Base-by-base conservation (phyloP, 1,139 yeast species). In the Geotrichum fermentans region DNA sequence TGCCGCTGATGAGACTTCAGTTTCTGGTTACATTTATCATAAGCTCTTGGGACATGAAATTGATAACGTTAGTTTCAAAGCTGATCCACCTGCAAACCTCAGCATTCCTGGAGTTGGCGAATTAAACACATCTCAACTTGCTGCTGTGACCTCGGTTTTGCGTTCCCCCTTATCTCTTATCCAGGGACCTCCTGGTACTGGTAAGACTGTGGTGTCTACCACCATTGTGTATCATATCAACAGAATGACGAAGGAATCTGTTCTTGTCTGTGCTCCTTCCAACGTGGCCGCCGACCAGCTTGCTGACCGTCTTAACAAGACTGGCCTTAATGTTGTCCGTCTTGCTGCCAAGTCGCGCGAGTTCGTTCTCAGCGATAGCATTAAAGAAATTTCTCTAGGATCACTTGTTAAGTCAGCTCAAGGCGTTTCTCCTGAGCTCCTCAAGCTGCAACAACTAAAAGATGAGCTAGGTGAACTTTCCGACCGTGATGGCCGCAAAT, bases 111-210 rank as follows among this genome's bases (percentile, higher is more conserved):
- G 80, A 8, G 73, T 85, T 53, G 79, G 92, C 0, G 78, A 77
- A 52, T 73, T 90, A 55, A 90, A 90, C 63, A 72, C 72, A 17
- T 86, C 96, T 1, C 97, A 90, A 66, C 75, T 75, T 1, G 79
- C 78, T 60, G 97, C 97, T 0, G 90, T 90, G 22, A 73, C 76
- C 50, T 69, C 78, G 4, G 96, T 84, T 1, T 68, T 90, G 53
- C 78, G 77, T 59, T 73, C 81, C 58, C 96, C 96, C 1, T 72
- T 90, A 40, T 80, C 95, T 6, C 74, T 90, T 59, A 89, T 90
- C 56, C 97, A 90, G 66, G 97, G 97, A 17, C 97, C 97, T n/a
- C 97, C 97, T 1, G 96, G 96, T 54, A 90, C 97, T 0, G 97
- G 97, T 63, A 90, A 90, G 64, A 90, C 97, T 0, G 95, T 88